These are phyloP conservation scores for Chaetomium olivaceum DNA, from an alignment of 2,329 filamentous ascomycete species.

Conservation along the genomic window DNA sequence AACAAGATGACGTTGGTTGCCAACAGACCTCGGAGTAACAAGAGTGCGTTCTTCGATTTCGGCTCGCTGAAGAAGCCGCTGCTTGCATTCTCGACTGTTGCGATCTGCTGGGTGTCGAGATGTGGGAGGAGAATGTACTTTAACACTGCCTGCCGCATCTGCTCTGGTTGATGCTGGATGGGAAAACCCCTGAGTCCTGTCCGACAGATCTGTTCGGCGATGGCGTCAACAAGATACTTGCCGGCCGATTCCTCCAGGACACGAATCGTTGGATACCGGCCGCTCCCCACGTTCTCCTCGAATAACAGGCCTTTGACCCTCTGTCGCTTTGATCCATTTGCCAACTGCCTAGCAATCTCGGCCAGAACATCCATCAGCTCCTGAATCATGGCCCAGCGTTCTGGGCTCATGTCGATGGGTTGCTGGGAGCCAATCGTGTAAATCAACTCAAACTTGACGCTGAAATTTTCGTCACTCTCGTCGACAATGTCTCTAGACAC, in stretches of 20 bases:
- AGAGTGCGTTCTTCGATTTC: constrained; percentile 42
- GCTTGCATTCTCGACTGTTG: constrained; percentile 38
- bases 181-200: constrained; percentile 47
- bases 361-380: constrained; percentile 50
- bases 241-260: constrained; percentile 44
- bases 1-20: constrained; percentile 60
- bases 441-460: constrained; percentile 56
- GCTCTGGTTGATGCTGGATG: constrained; percentile 41
- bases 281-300: constrained; percentile 39
- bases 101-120: constrained; percentile 37
- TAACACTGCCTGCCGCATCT: constrained; percentile 33
- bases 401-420: constrained; percentile 53
- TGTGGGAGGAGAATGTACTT: constrained; percentile 45
- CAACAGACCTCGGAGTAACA: constrained; percentile 64
- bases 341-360: constrained; percentile 35
- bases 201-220: constrained; percentile 46
- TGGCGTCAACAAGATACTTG: constrained; percentile 33
- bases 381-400: constrained; percentile 59
- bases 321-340: constrained; percentile 40
- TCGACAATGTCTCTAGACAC: constrained; percentile 63
- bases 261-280: constrained; percentile 51
- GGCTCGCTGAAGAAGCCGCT: constrained; percentile 42
- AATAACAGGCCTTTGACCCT: constrained; percentile 45
- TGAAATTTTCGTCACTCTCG: constrained; percentile 60
- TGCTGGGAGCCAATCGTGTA: constrained; percentile 55